Evolutionary conservation across 441 rosid genomes (phyloP), one percentile per base, ranked within the genome.

Genomic region (Mallotus japonicus): DNA sequence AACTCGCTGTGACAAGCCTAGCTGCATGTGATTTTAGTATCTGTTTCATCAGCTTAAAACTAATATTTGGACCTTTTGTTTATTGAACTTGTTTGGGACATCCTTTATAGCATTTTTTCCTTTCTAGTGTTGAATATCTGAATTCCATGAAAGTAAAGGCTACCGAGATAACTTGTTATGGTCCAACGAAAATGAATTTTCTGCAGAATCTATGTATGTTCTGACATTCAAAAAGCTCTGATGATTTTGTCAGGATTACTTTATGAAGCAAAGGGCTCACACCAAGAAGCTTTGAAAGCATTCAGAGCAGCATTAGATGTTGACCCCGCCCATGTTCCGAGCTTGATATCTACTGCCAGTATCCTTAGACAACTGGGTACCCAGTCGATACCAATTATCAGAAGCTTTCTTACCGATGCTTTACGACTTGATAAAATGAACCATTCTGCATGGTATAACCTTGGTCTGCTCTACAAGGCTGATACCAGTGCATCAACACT

Each of bases 321-420:
- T 6, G 90, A 91, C 63, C 90, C 95, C 0, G 73, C 72, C 70
- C 90, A 92, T 47, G 95, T 86, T 54, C 93, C 93, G 6, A 91
- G 96, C 86, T 68, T 95, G 83, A 78, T 89, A 76, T 89, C 95
- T 16, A 87, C 86, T 53, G 98, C 97, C 20, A 77, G 77, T 68
- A 79, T 92, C 44, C 84, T 92, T 34, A 82, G 81, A 74, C 87
- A 75, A 77, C 80, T 86, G 0, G 88, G 90, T 6, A 59, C 71
- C 53, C 76, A 75, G 73, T 75, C 95, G 0, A 73, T 73, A 72
- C 81, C 88, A 2, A 83, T 84, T 6, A 72, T 86, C 37, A 87
- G 92, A 83, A 90, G 95, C 86, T 86, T 90, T 73, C 81, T 95
- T 64, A 90, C 84, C n/a, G 97, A 87, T 62, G 98, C 98, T 66